phyloP scores from a whole-genome alignment of 192 early-diverging fungal species.

The Backusella parvicylindrica region DNA sequence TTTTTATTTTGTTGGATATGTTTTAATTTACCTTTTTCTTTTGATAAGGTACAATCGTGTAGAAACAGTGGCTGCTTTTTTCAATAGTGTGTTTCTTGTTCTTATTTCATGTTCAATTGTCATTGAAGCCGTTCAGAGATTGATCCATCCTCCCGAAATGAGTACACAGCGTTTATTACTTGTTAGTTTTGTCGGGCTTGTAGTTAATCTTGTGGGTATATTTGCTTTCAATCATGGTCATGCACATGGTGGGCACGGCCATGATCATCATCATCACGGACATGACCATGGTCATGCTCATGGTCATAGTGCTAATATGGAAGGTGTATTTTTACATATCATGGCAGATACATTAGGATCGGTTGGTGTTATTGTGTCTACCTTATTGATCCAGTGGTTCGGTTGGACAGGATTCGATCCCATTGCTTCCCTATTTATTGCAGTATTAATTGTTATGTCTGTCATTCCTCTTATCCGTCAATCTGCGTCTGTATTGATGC shows the following conservation, averaged over 20 bases:
- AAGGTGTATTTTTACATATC: slow-evolving; percentile 92
- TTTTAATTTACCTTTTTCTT: neutral
- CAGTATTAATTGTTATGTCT: slow-evolving; percentile 78
- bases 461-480: slow-evolving; percentile 81
- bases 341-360: slow-evolving; percentile 94
- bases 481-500: slow-evolving; percentile 57
- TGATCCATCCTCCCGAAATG: slow-evolving; percentile 84
- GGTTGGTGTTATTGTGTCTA: slow-evolving; percentile 94
- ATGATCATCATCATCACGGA: slow-evolving; percentile 50
- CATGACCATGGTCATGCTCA: slow-evolving; percentile 59
- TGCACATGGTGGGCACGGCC: slow-evolving; percentile 61
- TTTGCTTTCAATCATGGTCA: slow-evolving; percentile 90
- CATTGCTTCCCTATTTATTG: slow-evolving; percentile 90
- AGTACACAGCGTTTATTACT: slow-evolving; percentile 80
- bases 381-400: slow-evolving; percentile 81
- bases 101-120: slow-evolving; percentile 88
- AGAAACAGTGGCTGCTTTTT: slow-evolving; percentile 90
- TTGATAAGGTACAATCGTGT: slow-evolving; percentile 77
- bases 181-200: slow-evolving; percentile 85
- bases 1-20: neutral
- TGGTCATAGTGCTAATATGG: slow-evolving; percentile 82
- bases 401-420: slow-evolving; percentile 97
- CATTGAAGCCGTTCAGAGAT: slow-evolving; percentile 85
- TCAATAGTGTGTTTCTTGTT: slow-evolving; percentile 88
- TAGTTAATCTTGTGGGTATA: slow-evolving; percentile 92